Conservation (phyloP, 371 early-diverging fungal species). For the Phascolomyces articulosus region DNA sequence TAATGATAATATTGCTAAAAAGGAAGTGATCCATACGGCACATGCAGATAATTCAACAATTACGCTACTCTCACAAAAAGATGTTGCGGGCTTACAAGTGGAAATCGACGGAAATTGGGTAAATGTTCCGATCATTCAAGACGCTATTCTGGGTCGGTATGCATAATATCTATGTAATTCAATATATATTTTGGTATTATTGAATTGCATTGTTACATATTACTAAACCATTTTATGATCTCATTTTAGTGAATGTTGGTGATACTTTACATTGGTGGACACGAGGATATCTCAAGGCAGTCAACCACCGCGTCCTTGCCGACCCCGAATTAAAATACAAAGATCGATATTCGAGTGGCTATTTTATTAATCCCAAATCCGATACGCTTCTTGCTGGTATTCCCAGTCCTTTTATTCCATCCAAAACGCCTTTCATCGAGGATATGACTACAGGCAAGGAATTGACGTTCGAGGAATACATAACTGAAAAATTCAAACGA, state of each 20-base stretch:
- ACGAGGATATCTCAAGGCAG: constrained; percentile 59
- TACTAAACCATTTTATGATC: neutral
- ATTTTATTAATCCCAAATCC: too few relatives aligned
- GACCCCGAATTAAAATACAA: constrained; percentile 33
- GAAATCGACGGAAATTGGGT: constrained; percentile 44
- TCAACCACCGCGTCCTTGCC: constrained; percentile 64
- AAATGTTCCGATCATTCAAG: constrained; percentile 51
- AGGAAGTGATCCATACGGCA: constrained; percentile 10
- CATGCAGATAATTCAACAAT: constrained; percentile 65
- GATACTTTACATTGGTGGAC: constrained; percentile 71
- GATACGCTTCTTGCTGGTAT: too few relatives aligned
- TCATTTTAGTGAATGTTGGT: constrained; percentile 56
- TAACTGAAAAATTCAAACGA: too few relatives aligned
- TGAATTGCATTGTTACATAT: neutral
- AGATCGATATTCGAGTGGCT: constrained; percentile 59
- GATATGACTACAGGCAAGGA: too few relatives aligned
- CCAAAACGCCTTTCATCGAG: too few relatives aligned
- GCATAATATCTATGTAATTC: too few relatives aligned
- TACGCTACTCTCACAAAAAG: constrained; percentile 64
- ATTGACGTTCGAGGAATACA: too few relatives aligned
- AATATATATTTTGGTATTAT: neutral
- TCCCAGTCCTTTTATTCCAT: too few relatives aligned
- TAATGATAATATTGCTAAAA: constrained; percentile 10
- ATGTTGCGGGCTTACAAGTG: constrained; percentile 63
- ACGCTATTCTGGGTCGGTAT: constrained; percentile 34